Evolutionary conservation across 2,329 filamentous ascomycete species (phyloP), one percentile per base, ranked within the genome.

Genomic region (Mycosphaerella sp.): DNA sequence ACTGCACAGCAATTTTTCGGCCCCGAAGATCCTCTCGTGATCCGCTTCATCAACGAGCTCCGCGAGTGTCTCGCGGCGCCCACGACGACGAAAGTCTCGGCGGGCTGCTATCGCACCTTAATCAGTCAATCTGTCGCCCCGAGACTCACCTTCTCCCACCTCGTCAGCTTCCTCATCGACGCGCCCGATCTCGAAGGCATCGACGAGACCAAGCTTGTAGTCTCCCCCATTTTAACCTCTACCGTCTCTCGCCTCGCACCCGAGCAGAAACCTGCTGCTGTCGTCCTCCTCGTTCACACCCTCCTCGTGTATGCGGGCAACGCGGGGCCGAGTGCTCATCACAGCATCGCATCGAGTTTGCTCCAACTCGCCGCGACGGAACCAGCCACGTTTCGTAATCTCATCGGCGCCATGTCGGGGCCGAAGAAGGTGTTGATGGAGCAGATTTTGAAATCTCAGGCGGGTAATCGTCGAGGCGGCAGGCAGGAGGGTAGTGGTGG

Each of bases 71-170:
- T 98, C 21, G 82, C 78, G 49, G 87, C 86, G 65, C 80, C 85
- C 59, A 87, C 89, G 81, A 92, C 89, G 1, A 86, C 88, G 51
- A 95, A 88, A 66, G 91, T 96, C 53, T 90, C 93, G 1, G 87
- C 89, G 57, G 90, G 89, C 66, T 98, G 93, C 71, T 82, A 92
- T 61, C 84, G 91, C 53, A 93, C 90, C 6, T 79, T 97, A 6
- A 78, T 97, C 31, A 74, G 95, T 66, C 80, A 89, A 62, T 82
- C 80, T 56, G 84, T 97, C 48, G 81, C 85, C 1, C 80, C 87
- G 48, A 84, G 86, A 61, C 39, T 58, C 39, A 58, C 66, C 75
- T 95, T 47, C 77, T 92, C 47, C 87, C 89, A 1, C 82, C 84
- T 14, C 76, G 75, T 97, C 45, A 75, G 79, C 11, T 97, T 96